Base-by-base conservation (phyloP, 768 basidiomycete species). In the Gyrodon lividus region DNA sequence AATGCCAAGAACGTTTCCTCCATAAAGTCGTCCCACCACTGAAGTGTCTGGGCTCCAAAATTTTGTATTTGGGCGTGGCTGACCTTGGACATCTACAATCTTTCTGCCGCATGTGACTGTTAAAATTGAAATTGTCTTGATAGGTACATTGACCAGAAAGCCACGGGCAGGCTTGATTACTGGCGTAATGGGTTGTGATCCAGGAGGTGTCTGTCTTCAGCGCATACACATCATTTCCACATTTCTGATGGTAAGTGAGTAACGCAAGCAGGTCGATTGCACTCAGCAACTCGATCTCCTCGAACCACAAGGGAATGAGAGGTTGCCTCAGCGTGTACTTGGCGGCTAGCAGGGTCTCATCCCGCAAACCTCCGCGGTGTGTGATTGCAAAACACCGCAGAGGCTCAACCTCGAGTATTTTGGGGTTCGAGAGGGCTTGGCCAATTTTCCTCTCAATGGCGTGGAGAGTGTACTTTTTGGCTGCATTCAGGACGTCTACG, bases 321-420 rank as follows among this genome's bases (percentile, higher is more conserved):
- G 68, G 63, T 24, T 63, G 48, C 13, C 58, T 38, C 41, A 73
- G 51, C 1, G 71, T 66, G 37, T 55, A 51, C n/a, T 46, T 62
- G 2, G 70, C 68, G 12, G 71, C 68, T 2, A 64, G 51, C 8
- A 53, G 22, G 0, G 65, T 66, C 51, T 70, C 61, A 2, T 61
- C 52, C 26, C 39, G 45, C 31, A 69, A 43, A 5, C 31, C 28
- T 17, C 55, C 61, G 2, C 50, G 60, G 19, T 50, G 51, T 2
- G 70, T 67, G 6, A 73, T 57, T 0, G 67, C 70, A 46, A 69
- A 73, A 4, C 62, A 61, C 1, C 63, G 60, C 4, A 73, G 26
- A 3, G 72, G 55, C 3, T 62, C 60, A 0, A n/a, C 51, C 0
- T 65, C 48, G 6, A 64, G 39, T 9, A 64, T 44, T 5, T 58